Percentiles rank a stretch among this genome's conserved stretches.
phyloP scores from a whole-genome alignment of 345 rosid species.

The Lepidium sativum region DNA sequence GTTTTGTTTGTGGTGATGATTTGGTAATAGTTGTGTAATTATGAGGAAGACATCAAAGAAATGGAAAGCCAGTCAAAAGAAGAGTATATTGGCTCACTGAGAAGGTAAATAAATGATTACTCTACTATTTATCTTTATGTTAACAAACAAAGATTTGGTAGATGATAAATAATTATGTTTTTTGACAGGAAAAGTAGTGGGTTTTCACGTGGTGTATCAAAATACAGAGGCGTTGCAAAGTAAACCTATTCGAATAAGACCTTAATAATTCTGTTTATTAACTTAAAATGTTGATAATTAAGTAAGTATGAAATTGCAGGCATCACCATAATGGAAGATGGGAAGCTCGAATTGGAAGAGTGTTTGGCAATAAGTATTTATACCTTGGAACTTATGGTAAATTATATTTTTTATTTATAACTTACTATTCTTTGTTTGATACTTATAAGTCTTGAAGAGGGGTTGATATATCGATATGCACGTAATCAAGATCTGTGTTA shows the following conservation, averaged over 20 bases:
- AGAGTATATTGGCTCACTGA: constrained; percentile 80
- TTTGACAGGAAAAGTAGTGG: constrained; percentile 80
- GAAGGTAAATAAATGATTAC: constrained; percentile 43
- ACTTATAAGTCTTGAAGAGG: constrained; percentile 4
- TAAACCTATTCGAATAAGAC: constrained; percentile 3
- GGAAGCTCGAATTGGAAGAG: constrained; percentile 79
- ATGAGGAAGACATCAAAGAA: constrained; percentile 53
- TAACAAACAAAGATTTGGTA: not conserved
- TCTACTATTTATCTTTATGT: not conserved
- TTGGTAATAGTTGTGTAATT: constrained; percentile 60
- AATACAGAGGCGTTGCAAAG: constrained; percentile 96
- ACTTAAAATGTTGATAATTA: not conserved
- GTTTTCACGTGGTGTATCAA: constrained; percentile 91
- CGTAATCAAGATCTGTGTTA: constrained; percentile 27
- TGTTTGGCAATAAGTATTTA: constrained; percentile 66
- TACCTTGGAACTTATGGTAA: constrained; percentile 63
- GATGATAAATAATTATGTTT: not conserved
- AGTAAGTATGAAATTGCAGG: constrained; percentile 25
- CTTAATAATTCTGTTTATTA: not conserved
- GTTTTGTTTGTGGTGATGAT: no score
- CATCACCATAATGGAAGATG: constrained; percentile 81
- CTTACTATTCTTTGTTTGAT: no score
- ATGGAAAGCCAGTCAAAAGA: constrained; percentile 80
- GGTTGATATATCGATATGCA: constrained; percentile 16
- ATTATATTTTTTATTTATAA: no score